Evolutionary conservation across 2,329 filamentous ascomycete species (phyloP), one percentile per base, ranked within the genome.

Genomic region (Neoarthrinium moseri): DNA sequence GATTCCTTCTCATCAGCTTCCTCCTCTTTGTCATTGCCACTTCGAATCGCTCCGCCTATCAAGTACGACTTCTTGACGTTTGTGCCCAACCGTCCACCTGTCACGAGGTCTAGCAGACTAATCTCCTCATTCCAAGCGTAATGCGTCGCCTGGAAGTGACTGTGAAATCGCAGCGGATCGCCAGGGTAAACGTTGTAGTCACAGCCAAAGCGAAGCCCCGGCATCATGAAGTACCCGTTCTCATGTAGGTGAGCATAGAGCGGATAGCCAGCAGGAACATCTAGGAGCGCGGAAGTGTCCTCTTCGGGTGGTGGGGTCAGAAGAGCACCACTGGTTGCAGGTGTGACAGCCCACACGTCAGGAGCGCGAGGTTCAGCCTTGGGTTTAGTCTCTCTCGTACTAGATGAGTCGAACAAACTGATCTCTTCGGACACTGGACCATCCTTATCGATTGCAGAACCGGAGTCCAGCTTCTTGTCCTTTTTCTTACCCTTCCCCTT

Each of bases 11-110:
- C 41, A n/a, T 17, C 27, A 12, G n/a, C 41, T 5, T n/a, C 21
- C 4, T 15, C 22, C 12, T 17, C 7, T 18, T 45, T 30, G 17
- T 24, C 6, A 17, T 32, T 20, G 23, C 34, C 63, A 13, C 56
- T 54, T 37, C 66, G 59, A 44, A 78, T 70, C 56, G 80, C 74
- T 0, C 89, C 91, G 6, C 91, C 92, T 47, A 99, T 78, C 44
- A 99, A 71, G 58, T 91, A 96, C 0, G 89, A 89, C 69, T 99
- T 99, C 75, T 99, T 99, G 17, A 97, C 94, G 40, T 89, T 89
- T 2, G 94, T 97, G 0, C 91, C 94, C 51, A 99, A 67, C 55
- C 94, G 78, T 5, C 94, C 94, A 6, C 90, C 91, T 17, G 84
- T 87, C 13, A 97, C 86, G 12, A 99, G 72, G 54, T 96, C 88